Conservation (phyloP, 495 filamentous ascomycete genomes). For the Delitschia confertaspora region DNA sequence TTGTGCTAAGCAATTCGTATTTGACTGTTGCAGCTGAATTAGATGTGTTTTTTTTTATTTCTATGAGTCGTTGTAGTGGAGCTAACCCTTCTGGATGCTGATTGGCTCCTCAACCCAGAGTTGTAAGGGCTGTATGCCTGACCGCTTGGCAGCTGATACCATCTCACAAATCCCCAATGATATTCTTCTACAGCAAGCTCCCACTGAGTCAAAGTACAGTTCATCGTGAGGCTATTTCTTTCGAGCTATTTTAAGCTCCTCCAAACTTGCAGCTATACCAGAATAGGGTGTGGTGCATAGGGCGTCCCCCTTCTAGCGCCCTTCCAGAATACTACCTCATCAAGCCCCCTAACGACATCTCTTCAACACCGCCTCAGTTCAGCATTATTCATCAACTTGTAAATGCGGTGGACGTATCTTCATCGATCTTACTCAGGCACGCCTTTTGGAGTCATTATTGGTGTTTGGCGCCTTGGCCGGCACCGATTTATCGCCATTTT, state of each 20-base stretch:
- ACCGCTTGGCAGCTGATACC: too few species aligned
- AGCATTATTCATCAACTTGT: neutral
- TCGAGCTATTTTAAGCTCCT: slow-evolving; percentile 7
- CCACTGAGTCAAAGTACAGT: too few species aligned
- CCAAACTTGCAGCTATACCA: neutral
- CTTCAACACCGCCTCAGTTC: too few species aligned
- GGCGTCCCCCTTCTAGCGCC: slow-evolving; percentile 12
- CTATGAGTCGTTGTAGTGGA: neutral
- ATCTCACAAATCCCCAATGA: too few species aligned
- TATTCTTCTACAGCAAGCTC: too few species aligned
- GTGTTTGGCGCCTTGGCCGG: neutral
- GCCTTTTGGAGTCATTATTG: neutral
- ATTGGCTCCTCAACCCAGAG: too few species aligned
- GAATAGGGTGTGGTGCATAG: neutral
- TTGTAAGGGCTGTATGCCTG: too few species aligned
- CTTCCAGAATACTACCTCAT: slow-evolving; percentile 22
- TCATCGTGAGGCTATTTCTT: neutral
- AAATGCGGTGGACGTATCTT: too few species aligned
- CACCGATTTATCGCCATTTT: neutral
- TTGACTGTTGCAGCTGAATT: slow-evolving; percentile 2
- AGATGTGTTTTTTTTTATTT: too few species aligned
- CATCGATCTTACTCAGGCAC: too few species aligned
- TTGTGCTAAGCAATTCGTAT: slow-evolving; percentile 1
- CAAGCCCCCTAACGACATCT: too few species aligned
- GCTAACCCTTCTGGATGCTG: slow-evolving; percentile 1